Conservation (phyloP, 2,329 filamentous ascomycete genomes). For the Ambrosiella cleistominuta region DNA sequence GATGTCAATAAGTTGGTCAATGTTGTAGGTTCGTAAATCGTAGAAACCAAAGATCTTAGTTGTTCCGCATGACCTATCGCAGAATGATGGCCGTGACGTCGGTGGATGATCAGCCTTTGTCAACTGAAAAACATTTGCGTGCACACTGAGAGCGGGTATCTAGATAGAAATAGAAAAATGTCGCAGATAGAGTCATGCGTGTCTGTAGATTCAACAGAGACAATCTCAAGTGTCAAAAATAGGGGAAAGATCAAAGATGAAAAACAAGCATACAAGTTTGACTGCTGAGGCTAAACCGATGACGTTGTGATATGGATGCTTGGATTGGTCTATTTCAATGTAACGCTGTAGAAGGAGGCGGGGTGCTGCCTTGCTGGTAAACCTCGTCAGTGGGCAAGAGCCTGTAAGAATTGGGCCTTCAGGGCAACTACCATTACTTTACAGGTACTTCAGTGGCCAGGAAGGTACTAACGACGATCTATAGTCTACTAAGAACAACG, state of each 20-base stretch:
- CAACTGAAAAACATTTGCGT: background rate
- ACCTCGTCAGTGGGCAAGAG: background rate
- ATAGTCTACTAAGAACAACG: background rate
- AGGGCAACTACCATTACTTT: no score
- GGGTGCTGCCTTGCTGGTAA: no score
- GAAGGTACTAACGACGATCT: background rate
- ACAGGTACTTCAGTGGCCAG: no score
- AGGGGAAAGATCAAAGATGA: background rate
- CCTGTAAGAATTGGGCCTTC: no score
- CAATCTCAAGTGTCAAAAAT: background rate
- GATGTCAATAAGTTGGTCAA: no score
- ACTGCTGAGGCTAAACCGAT: background rate
- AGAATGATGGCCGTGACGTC: background rate
- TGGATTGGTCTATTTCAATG: background rate
- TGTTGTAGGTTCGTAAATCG: background rate
- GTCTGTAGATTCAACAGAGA: background rate
- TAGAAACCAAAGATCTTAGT: background rate
- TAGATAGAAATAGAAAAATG: no score
- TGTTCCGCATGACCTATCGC: background rate
- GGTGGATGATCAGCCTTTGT: background rate
- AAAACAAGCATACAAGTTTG: background rate
- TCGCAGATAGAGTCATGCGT: no score
- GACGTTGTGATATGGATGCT: background rate
- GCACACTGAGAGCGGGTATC: no score
- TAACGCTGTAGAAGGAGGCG: background rate